Evolutionary conservation across 2,329 filamentous ascomycete species (phyloP).

Genomic region (Xylaria sp.): DNA sequence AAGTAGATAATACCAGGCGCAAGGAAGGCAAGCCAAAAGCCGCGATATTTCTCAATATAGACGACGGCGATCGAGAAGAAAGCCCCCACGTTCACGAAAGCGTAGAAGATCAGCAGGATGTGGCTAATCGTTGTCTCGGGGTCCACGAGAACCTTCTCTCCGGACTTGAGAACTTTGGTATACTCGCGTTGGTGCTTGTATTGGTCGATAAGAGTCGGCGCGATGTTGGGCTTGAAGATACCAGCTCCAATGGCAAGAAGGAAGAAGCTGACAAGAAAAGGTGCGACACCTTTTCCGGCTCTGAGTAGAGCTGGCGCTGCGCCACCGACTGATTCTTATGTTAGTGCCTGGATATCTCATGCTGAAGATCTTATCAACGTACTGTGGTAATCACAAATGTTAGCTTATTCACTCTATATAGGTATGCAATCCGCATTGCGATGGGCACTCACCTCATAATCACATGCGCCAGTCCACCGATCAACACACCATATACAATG

Average conservation of each 20-base stretch:
- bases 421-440: too few relatives aligned
- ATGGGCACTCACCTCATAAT: slow-evolving; percentile 56
- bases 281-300: slow-evolving; percentile 56
- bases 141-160: slow-evolving; percentile 59
- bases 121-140: slow-evolving; percentile 58
- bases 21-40: slow-evolving; percentile 69
- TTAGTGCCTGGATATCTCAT: slow-evolving; percentile 10
- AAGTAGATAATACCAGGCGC: slow-evolving; percentile 60
- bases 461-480: slow-evolving; percentile 71
- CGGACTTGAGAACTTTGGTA: slow-evolving; percentile 54
- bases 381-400: slow-evolving; percentile 16
- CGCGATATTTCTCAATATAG: slow-evolving; percentile 70
- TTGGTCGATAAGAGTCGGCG: slow-evolving; percentile 57
- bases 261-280: slow-evolving; percentile 70
- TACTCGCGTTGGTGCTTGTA: slow-evolving; percentile 54
- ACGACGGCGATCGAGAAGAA: slow-evolving; percentile 62
- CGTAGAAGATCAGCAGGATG: slow-evolving; percentile 53
- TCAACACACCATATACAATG: slow-evolving; percentile 64
- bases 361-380: neutral
- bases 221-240: slow-evolving; percentile 73
- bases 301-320: slow-evolving; percentile 69
- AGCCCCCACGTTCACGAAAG: slow-evolving; percentile 61
- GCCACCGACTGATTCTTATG: slow-evolving; percentile 58
- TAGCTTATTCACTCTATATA: slow-evolving; percentile 7
- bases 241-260: slow-evolving; percentile 75